A percentile compares a stretch with the other conserved stretches of the same genome.
These are phyloP conservation scores for Cutaneotrichosporon mucoides DNA, from an alignment of 1,284 basidiomycete species.

Conservation along the genomic window DNA sequence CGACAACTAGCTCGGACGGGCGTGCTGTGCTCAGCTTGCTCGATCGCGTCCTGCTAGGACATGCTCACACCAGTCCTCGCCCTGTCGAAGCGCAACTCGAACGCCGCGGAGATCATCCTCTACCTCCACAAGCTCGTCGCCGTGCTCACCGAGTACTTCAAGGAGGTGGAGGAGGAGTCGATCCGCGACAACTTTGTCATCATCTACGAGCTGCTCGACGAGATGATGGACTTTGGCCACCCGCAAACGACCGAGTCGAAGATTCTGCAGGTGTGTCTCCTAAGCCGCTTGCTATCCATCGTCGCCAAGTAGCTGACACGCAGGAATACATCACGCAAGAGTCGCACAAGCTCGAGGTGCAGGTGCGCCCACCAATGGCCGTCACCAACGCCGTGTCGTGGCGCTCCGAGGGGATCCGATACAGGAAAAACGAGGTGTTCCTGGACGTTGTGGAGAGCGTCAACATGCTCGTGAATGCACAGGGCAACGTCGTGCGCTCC, in stretches of 20 bases:
- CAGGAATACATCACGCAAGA: slow-evolving; percentile 98
- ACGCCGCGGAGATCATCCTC: slow-evolving; percentile 93
- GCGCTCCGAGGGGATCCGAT: slow-evolving; percentile 95
- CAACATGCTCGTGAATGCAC: slow-evolving; percentile 93
- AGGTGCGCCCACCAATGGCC: slow-evolving; percentile 91
- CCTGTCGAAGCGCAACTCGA: slow-evolving; percentile 90
- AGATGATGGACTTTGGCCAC: slow-evolving; percentile 99
- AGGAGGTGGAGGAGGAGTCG: slow-evolving; percentile 97
- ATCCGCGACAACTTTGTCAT: slow-evolving; percentile 99
- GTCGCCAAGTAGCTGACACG: slow-evolving; percentile 60
- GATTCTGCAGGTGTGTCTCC: slow-evolving; percentile 60
- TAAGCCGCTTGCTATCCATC: slow-evolving; percentile 43
- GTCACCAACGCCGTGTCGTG: slow-evolving; percentile 99
- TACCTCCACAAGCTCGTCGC: slow-evolving; percentile 85
- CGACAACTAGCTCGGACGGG: no score
- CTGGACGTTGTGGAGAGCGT: slow-evolving; percentile 97
- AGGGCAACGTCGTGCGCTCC: slow-evolving; percentile 93
- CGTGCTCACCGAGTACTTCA: slow-evolving; percentile 93
- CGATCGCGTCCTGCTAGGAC: background rate
- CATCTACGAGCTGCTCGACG: slow-evolving; percentile 95
- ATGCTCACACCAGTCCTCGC: slow-evolving; percentile 68
- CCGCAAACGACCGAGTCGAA: slow-evolving; percentile 99
- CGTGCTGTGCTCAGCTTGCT: background rate
- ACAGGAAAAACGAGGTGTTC: slow-evolving; percentile 99
- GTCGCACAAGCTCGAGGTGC: slow-evolving; percentile 96